Conservation (phyloP, 345 rosid genomes). For the Odontarrhena argentea region DNA sequence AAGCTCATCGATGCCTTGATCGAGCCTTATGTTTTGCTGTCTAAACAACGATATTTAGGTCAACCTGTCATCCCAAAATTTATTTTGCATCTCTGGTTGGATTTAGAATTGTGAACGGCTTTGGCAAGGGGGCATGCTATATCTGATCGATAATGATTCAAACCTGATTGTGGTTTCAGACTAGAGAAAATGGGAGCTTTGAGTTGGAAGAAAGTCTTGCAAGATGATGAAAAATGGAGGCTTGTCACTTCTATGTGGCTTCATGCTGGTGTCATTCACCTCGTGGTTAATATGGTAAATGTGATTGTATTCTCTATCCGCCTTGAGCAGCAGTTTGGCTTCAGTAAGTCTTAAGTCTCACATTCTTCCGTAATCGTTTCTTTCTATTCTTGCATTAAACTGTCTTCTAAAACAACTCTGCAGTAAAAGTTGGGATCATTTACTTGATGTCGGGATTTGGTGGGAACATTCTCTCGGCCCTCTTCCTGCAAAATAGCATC, state of each 20-base stretch:
- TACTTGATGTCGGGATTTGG: constrained; percentile 81
- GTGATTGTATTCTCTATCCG: constrained; percentile 72
- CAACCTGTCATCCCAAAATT: background rate
- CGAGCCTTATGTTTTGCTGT: background rate
- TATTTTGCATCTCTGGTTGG: background rate
- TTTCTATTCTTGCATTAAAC: background rate
- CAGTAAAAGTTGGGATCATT: constrained; percentile 76
- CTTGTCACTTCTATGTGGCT: constrained; percentile 81
- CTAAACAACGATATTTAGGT: background rate
- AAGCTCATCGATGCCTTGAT: background rate
- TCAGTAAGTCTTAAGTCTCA: constrained; percentile 51
- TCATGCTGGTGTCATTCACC: constrained; percentile 90
- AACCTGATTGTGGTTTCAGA: constrained; percentile 44
- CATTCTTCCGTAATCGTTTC: background rate
- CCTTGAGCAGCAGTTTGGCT: constrained; percentile 94
- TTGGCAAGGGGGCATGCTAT: background rate
- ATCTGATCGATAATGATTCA: background rate
- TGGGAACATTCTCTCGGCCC: constrained; percentile 73
- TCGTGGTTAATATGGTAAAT: constrained; percentile 74
- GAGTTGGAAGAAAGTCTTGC: constrained; percentile 61
- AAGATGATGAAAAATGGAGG: constrained; percentile 84
- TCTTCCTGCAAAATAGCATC: constrained; percentile 62
- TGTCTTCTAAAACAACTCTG: constrained; percentile 1
- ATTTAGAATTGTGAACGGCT: background rate
- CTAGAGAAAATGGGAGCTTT: constrained; percentile 84